Evolutionary conservation across 1,284 basidiomycete genomes (phyloP), one percentile per base, ranked within the genome.

Genomic region (Cronartium quercuum): DNA sequence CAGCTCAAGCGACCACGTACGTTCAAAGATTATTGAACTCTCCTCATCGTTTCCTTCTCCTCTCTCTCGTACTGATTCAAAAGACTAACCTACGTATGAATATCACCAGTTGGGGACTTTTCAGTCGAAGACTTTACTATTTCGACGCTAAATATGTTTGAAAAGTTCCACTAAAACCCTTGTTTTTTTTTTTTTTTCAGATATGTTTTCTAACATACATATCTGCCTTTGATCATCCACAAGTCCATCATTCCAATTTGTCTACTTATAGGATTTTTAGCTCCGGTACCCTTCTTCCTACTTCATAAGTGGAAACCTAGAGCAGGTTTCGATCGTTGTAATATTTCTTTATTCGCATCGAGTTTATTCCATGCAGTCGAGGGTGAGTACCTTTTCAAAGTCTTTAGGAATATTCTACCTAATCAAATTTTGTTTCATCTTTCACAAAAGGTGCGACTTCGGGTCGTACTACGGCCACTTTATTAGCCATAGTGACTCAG

Each of bases 91-190:
- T 13, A 44, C 57, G 34, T 10, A 15, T 64, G 0, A 40, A 0
- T n/a, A 2, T 3, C n/a, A 34, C 38, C 41, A 71, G 69, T 18
- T 71, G 69, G 69, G 69, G 69, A 37, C n/a, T 71, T 24, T 71
- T 71, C 35, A 71, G 69, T 40, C 38, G 35, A 35, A 63, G 44
- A 55, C 62, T 71, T 21, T 71, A 65, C 37, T 38, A 64, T 3
- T 6, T 51, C 1, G 69, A 62, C 21, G 37, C 57, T 41, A 63
- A 62, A 71, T 71, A 71, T 71, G 68, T 71, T 64, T n/a, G 68
- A 5, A 21, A 51, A 51, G 21, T 47, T 61, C 58, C 18, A 51
- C 12, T n/a, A 12, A n/a, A 51, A 12, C n/a, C 44, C n/a, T 51
- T 21, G 24, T 58, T 29, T 51, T 24, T 24, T 18, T 35, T 29